phyloP scores from a whole-genome alignment of 1,284 basidiomycete species.

The Malassezia japonica region DNA sequence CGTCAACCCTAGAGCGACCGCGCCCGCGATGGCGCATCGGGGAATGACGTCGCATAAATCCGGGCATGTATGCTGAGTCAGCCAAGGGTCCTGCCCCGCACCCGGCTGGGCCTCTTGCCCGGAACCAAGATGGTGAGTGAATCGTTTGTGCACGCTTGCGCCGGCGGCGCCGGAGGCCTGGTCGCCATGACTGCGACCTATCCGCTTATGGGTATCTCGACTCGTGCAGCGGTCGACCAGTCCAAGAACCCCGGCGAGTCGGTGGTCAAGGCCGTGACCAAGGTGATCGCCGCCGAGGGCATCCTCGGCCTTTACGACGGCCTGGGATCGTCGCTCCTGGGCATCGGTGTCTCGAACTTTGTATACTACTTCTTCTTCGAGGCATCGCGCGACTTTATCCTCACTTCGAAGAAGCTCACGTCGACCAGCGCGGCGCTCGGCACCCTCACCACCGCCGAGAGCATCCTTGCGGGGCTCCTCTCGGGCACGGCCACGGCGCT shows the following conservation, averaged over 20 bases:
- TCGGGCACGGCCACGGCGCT: conserved; percentile 84
- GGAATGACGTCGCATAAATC: not conserved
- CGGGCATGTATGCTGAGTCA: not conserved
- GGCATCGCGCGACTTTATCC: conserved; percentile 42
- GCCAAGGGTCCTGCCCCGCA: too few species aligned
- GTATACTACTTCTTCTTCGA: conserved; percentile 51
- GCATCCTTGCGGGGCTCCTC: conserved; percentile 77
- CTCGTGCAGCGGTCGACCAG: conserved; percentile 80
- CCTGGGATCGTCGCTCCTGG: conserved; percentile 71
- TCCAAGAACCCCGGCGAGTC: conserved; percentile 61
- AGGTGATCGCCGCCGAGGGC: conserved; percentile 77
- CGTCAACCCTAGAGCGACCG: too few species aligned
- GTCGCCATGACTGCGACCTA: conserved; percentile 50
- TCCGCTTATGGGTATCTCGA: conserved; percentile 83
- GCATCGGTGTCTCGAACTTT: conserved; percentile 88
- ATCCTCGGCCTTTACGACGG: conserved; percentile 77
- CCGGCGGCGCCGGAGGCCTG: conserved; percentile 82
- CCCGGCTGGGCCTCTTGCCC: not conserved
- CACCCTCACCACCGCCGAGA: conserved; percentile 68
- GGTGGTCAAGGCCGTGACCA: conserved; percentile 53
- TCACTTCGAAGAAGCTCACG: conserved; percentile 45
- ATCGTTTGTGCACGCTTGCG: conserved; percentile 75
- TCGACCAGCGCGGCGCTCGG: conserved; percentile 34
- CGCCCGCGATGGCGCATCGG: not conserved
- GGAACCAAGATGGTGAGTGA: conserved; percentile 51